phyloP scores from a whole-genome alignment of 2,329 filamentous ascomycete genomes.

The Ophiostoma tasmaniense region DNA sequence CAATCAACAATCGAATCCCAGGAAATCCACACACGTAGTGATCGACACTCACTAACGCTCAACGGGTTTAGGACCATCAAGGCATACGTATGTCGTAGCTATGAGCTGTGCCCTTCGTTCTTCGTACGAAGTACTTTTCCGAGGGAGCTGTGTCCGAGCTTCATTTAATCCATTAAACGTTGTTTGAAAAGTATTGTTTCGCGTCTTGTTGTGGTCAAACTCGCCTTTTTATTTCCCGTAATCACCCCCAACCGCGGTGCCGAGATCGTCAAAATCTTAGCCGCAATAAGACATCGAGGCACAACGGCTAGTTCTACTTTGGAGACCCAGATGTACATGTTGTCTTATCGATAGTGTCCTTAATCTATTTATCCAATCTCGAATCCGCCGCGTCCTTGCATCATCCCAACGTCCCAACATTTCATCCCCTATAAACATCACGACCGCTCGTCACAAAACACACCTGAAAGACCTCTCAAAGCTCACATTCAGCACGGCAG shows the following conservation, averaged over 20 bases:
- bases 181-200: too few species aligned
- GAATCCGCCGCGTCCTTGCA: neutral
- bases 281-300: neutral
- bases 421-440: neutral
- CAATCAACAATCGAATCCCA: neutral
- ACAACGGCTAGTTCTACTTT: neutral
- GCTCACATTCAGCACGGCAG: neutral
- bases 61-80: neutral
- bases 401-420: neutral
- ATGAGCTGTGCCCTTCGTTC: neutral
- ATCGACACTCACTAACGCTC: constrained; percentile 1
- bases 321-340: neutral
- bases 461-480: neutral
- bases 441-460: neutral
- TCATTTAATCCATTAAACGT: neutral
- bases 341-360: neutral
- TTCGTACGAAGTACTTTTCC: neutral
- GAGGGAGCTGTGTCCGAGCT: neutral
- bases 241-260: neutral
- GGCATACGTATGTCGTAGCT: neutral
- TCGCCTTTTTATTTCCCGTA: neutral
- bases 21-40: neutral
- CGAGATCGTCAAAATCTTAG: neutral
- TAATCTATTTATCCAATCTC: neutral
- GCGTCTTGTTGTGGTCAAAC: neutral